phyloP scores from a whole-genome alignment of 1,139 yeast species.

The Candida frijolesensis region DNA sequence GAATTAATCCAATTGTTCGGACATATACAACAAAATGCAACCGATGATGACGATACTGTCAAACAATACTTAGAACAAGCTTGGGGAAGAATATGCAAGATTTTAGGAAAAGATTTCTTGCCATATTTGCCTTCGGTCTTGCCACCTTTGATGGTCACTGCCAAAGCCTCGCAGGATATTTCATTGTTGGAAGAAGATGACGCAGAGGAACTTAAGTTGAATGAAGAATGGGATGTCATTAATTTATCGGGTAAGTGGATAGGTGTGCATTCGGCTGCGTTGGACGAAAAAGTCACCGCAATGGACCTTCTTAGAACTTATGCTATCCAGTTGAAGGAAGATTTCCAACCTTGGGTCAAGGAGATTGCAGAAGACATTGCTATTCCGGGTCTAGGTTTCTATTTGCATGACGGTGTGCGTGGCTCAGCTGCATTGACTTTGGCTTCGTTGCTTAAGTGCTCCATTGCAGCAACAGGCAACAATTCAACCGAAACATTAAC shows the following conservation, averaged over 20 bases:
- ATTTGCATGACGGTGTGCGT: slow-evolving; percentile 92
- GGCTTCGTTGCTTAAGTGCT: slow-evolving; percentile 72
- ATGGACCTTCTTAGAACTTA: slow-evolving; percentile 87
- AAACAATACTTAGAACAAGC: slow-evolving; percentile 88
- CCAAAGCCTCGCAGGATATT: slow-evolving; percentile 87
- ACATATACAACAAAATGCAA: slow-evolving; percentile 62
- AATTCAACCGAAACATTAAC: slow-evolving; percentile 59
- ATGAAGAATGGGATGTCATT: slow-evolving; percentile 95
- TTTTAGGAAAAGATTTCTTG: slow-evolving; percentile 81
- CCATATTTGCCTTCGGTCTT: slow-evolving; percentile 89
- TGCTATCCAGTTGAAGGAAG: slow-evolving; percentile 81
- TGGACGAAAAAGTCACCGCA: slow-evolving; percentile 92
- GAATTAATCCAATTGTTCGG: slow-evolving; percentile 77
- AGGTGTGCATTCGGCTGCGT: slow-evolving; percentile 89
- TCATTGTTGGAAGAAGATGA: slow-evolving; percentile 88
- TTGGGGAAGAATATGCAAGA: slow-evolving; percentile 92
- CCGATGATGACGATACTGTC: slow-evolving; percentile 79
- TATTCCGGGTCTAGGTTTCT: slow-evolving; percentile 86
- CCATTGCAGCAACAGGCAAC: slow-evolving; percentile 64
- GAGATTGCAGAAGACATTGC: slow-evolving; percentile 80
- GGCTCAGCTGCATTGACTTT: slow-evolving; percentile 84
- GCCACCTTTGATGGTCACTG: slow-evolving; percentile 83
- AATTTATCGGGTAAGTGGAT: slow-evolving; percentile 89
- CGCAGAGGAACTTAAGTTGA: slow-evolving; percentile 75
- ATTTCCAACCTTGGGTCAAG: slow-evolving; percentile 79